phyloP scores from a whole-genome alignment of 257 asterid genomes.

The Fraxinus americana region DNA sequence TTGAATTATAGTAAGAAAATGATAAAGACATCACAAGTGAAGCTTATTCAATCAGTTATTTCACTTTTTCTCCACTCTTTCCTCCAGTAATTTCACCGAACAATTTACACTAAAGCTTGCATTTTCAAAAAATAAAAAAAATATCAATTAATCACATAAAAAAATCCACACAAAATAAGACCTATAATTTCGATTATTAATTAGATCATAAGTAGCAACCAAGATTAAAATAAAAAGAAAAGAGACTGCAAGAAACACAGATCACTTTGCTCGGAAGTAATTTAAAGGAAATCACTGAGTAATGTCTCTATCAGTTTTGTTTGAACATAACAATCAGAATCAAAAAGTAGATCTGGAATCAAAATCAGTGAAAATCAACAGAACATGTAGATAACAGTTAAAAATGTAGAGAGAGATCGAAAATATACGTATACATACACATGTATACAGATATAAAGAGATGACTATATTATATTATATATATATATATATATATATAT shows the following conservation, averaged over 20 bases:
- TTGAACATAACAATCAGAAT: slow-evolving; percentile 6
- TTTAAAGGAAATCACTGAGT: slow-evolving; percentile 5
- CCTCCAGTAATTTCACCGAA: not conserved
- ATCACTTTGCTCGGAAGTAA: not conserved
- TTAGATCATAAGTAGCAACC: not conserved
- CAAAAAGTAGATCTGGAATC: slow-evolving; percentile 30
- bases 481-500: too few relatives aligned
- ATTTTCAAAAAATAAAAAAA: not conserved
- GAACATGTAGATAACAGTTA: not conserved
- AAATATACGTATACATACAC: too few relatives aligned
- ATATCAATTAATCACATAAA: slow-evolving; percentile 1
- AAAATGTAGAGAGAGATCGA: not conserved
- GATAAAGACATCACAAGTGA: not conserved
- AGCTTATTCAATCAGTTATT: not conserved
- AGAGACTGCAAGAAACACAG: not conserved
- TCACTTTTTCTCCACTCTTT: too few relatives aligned
- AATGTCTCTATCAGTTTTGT: slow-evolving; percentile 1
- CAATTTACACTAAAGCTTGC: not conserved
- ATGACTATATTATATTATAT: too few relatives aligned
- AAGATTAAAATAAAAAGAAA: not conserved
- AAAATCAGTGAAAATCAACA: slow-evolving; percentile 17
- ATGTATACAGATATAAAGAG: too few relatives aligned
- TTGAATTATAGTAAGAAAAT: not conserved
- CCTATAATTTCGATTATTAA: not conserved
- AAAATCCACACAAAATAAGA: not conserved